phyloP scores from a whole-genome alignment of 2,329 filamentous ascomycete species.

The Fusarium tricinctum region DNA sequence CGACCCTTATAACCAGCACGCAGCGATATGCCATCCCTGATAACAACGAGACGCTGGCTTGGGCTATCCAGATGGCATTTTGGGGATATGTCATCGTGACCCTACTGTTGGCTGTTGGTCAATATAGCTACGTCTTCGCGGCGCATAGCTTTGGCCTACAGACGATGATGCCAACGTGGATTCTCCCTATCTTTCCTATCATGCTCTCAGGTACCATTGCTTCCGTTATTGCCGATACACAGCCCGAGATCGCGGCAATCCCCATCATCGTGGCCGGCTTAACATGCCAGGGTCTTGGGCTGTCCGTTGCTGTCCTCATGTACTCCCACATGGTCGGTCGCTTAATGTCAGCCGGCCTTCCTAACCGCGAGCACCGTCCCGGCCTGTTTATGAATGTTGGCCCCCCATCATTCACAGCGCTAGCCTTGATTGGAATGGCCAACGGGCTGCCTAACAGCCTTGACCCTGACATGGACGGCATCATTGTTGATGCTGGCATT shows the following conservation, averaged over 20 bases:
- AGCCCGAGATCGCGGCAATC: conserved; percentile 9
- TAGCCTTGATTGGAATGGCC: conserved; percentile 15
- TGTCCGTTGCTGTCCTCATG: conserved; percentile 7
- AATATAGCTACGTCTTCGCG: conserved; percentile 13
- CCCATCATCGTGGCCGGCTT: conserved; percentile 12
- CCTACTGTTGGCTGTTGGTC: not conserved
- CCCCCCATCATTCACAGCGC: conserved; percentile 5
- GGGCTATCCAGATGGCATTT: conserved; percentile 14
- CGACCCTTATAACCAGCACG: conserved; percentile 12
- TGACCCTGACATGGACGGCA: conserved; percentile 3
- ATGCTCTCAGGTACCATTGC: conserved; percentile 15
- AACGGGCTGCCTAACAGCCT: not conserved
- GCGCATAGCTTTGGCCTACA: conserved; percentile 5
- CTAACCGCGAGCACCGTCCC: conserved; percentile 7
- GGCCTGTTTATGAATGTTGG: conserved; percentile 9
- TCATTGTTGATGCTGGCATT: not conserved
- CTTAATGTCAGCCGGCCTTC: conserved; percentile 5
- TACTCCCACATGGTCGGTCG: conserved; percentile 13
- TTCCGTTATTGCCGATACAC: conserved; percentile 10
- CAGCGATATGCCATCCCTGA: conserved; percentile 7
- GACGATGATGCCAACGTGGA: conserved; percentile 16
- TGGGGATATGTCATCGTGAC: conserved; percentile 14
- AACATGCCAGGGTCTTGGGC: conserved; percentile 7
- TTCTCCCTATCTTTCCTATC: conserved; percentile 11
- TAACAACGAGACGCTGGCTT: not conserved